Conservation (phyloP, 345 rosid species). For the Anacardium occidentale region DNA sequence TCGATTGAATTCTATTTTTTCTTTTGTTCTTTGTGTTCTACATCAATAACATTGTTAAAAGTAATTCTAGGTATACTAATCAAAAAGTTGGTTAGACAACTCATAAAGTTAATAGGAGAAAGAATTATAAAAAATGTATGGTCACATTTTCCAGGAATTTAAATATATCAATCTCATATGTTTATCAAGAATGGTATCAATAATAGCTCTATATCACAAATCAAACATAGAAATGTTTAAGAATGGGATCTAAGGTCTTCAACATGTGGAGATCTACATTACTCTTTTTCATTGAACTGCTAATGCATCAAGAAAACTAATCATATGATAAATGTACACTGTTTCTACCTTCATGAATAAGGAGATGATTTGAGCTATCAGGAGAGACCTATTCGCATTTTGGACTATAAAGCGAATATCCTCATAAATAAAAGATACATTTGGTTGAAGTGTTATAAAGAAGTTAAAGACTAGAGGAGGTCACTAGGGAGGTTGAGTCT, state of each 20-base stretch:
- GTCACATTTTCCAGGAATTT: not conserved
- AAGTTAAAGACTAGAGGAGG: too few species aligned
- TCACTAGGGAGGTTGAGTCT: too few species aligned
- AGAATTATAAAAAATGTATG: not conserved
- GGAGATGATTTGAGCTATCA: too few species aligned
- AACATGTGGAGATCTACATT: not conserved
- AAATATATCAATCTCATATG: not conserved
- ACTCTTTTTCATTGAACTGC: not conserved
- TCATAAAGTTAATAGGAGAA: not conserved
- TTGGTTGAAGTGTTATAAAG: too few species aligned
- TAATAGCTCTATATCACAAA: not conserved
- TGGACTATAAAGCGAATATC: too few species aligned
- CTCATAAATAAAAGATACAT: too few species aligned
- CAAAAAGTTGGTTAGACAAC: not conserved
- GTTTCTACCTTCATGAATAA: not conserved
- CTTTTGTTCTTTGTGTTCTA: too few species aligned
- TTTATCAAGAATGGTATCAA: not conserved
- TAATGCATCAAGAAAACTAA: not conserved
- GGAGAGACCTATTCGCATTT: too few species aligned
- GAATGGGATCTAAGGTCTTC: not conserved
- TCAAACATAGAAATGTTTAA: not conserved
- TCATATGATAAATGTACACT: not conserved
- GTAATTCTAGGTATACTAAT: not conserved
- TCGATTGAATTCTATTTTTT: too few species aligned
- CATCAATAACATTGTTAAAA: not conserved